These are phyloP conservation scores for Chalaropsis ovoidea DNA, from an alignment of 2,329 filamentous ascomycete genomes.

Conservation along the genomic window DNA sequence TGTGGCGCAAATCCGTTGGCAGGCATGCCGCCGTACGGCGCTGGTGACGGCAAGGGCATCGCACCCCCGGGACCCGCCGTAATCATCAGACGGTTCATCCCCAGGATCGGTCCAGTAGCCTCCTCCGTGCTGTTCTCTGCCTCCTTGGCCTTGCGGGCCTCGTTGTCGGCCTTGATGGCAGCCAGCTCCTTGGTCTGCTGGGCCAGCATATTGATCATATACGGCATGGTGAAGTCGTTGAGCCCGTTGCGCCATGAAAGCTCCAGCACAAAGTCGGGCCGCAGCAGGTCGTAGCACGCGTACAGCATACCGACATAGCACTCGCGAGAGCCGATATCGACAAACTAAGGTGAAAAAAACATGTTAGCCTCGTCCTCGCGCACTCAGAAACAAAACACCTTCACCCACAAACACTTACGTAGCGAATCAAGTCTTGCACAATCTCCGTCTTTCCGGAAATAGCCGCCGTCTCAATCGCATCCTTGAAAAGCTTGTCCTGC, in stretches of 20 bases:
- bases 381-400: not conserved
- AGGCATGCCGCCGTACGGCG: conserved; percentile 54
- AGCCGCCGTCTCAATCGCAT: conserved; percentile 94
- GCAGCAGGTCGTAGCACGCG: conserved; percentile 93
- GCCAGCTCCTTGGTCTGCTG: conserved; percentile 84
- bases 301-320: conserved; percentile 99
- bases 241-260: conserved; percentile 94
- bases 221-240: conserved; percentile 96
- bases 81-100: conserved; percentile 82
- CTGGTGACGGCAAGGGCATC: conserved; percentile 43
- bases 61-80: conserved; percentile 68
- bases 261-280: conserved; percentile 84
- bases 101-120: conserved; percentile 86
- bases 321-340: conserved; percentile 96
- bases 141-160: conserved; percentile 76
- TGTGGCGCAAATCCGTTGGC: conserved; percentile 84
- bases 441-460: conserved; percentile 84
- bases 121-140: conserved; percentile 69
- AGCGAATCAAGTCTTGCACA: conserved; percentile 89
- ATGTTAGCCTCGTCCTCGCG: conserved; percentile 17
- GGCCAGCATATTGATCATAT: conserved; percentile 96
- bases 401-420: conserved; percentile 56
- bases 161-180: conserved; percentile 84
- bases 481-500: conserved; percentile 99
- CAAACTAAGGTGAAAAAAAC: conserved; percentile 57